phyloP scores from a whole-genome alignment of 768 basidiomycete species.

The Daedalea quercina region DNA sequence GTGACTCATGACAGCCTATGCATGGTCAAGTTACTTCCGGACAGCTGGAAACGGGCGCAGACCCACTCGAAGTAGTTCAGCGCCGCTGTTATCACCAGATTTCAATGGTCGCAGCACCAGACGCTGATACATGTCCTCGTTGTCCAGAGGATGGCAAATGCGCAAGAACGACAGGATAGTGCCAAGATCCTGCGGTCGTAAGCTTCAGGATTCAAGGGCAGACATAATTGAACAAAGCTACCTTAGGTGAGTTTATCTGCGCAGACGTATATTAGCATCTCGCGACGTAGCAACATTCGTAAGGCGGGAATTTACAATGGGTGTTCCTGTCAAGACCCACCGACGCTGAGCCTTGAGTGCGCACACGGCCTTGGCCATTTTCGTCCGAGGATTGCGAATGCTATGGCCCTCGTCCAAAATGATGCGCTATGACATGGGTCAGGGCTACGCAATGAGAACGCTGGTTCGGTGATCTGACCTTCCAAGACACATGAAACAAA shows the following conservation, averaged over 20 bases:
- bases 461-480: slow-evolving; percentile 39
- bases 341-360: slow-evolving; percentile 62
- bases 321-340: slow-evolving; percentile 81
- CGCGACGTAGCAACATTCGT: neutral
- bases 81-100: slow-evolving; percentile 58
- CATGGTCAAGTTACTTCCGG: neutral
- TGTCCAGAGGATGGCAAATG: slow-evolving; percentile 82
- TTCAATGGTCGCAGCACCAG: slow-evolving; percentile 75
- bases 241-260: slow-evolving; percentile 76
- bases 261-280: neutral
- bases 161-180: slow-evolving; percentile 78
- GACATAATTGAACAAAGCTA: slow-evolving; percentile 13
- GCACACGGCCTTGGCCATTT: slow-evolving; percentile 69
- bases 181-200: slow-evolving; percentile 67
- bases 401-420: slow-evolving; percentile 88
- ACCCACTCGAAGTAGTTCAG: slow-evolving; percentile 61
- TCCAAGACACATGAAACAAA: slow-evolving; percentile 75
- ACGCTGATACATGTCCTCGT: slow-evolving; percentile 76
- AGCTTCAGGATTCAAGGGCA: too few species aligned
- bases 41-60: neutral
- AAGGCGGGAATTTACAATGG: slow-evolving; percentile 72
- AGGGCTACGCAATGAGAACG: slow-evolving; percentile 3
- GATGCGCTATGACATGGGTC: slow-evolving; percentile 42
- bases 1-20: slow-evolving; percentile 69
- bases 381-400: slow-evolving; percentile 82